Percentiles rank a stretch among this genome's conserved stretches.
phyloP scores from a whole-genome alignment of 345 rosid genomes.

The Clausena lansium region DNA sequence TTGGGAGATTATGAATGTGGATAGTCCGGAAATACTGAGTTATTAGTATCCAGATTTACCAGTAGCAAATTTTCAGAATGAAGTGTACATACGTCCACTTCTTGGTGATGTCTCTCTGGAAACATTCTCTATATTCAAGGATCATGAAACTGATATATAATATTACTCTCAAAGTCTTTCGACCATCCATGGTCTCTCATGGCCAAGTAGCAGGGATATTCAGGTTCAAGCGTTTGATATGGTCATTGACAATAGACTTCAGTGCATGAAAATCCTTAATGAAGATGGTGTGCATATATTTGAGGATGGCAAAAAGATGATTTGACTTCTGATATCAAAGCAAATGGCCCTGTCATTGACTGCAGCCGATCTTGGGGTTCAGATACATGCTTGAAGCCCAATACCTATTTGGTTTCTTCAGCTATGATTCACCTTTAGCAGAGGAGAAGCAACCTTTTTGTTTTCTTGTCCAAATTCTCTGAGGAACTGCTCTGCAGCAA shows the following conservation, averaged over 20 bases:
- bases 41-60: conserved; percentile 19
- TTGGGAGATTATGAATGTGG: conserved; percentile 30
- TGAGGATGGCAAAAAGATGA: conserved; percentile 32
- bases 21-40: conserved; percentile 25
- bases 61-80: conserved; percentile 12
- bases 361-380: conserved; percentile 18
- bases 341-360: conserved; percentile 23
- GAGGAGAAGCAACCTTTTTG: conserved; percentile 23
- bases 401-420: conserved; percentile 16
- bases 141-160: neutral
- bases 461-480: conserved; percentile 25
- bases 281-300: conserved; percentile 12
- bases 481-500: conserved; percentile 18
- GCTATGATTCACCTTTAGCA: conserved; percentile 21
- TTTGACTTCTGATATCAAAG: conserved; percentile 25
- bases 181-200: conserved; percentile 1
- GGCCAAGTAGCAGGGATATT: conserved; percentile 16
- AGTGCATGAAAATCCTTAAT: conserved; percentile 16
- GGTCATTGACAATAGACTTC: conserved; percentile 11
- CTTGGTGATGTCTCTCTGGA: conserved; percentile 9
- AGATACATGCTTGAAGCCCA: conserved; percentile 20
- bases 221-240: conserved; percentile 23
- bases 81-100: conserved; percentile 2
- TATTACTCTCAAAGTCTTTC: conserved; percentile 7
- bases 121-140: conserved; percentile 14